phyloP scores from a whole-genome alignment of 305 asterid genomes.

The Fraxinus greggii region DNA sequence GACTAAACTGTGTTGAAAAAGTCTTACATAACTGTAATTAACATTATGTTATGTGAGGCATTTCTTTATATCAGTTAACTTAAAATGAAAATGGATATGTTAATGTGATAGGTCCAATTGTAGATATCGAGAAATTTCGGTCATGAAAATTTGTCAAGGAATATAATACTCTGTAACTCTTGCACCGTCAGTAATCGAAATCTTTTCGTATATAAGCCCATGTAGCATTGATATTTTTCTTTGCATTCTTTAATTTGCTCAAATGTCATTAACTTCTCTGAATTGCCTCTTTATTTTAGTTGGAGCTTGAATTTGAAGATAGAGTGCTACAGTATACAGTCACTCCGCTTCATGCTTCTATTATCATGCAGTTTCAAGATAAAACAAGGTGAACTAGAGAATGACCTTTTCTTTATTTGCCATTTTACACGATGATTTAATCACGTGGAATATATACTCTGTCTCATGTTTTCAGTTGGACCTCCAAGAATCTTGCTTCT shows the following conservation, averaged over 20 bases:
- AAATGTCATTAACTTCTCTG: slow-evolving; percentile 9
- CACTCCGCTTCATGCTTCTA: slow-evolving; percentile 90
- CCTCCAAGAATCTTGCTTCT: slow-evolving; percentile 73
- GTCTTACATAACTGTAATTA: slow-evolving; percentile 15
- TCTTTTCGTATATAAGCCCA: background rate
- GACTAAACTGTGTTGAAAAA: background rate
- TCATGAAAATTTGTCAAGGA: slow-evolving; percentile 8
- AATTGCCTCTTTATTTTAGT: slow-evolving; percentile 44
- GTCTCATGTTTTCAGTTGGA: slow-evolving; percentile 62
- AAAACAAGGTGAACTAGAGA: slow-evolving; percentile 55
- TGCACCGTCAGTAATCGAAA: background rate
- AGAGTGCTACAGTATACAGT: slow-evolving; percentile 66
- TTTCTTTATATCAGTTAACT: background rate
- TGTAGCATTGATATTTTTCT: background rate
- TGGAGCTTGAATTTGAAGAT: slow-evolving; percentile 92
- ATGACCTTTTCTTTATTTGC: slow-evolving; percentile 5
- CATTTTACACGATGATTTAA: background rate
- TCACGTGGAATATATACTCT: slow-evolving; percentile 9
- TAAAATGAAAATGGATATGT: slow-evolving; percentile 3
- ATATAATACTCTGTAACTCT: slow-evolving; percentile 13
- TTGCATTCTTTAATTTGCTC: slow-evolving; percentile 9
- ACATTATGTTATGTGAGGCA: background rate
- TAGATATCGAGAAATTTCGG: slow-evolving; percentile 7
- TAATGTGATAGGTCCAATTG: background rate
- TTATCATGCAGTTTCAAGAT: slow-evolving; percentile 86